Conservation (phyloP, 148 eudicot genomes). For the Chenopodium berlandieri region DNA sequence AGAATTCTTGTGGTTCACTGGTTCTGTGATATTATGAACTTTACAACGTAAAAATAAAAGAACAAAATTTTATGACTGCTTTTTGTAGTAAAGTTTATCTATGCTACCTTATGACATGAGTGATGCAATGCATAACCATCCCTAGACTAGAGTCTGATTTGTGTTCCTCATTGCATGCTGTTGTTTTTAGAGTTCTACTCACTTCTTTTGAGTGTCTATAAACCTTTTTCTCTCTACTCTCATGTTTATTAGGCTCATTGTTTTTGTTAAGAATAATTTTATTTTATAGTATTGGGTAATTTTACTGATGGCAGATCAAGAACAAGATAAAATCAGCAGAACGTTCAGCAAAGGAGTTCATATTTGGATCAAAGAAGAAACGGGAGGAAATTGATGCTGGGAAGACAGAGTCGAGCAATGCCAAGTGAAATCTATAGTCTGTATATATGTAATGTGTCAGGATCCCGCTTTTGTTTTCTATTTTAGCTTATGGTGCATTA, state of each 20-base stretch:
- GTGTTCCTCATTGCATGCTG: neutral
- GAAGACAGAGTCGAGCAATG: slow-evolving; percentile 29
- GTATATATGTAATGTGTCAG: neutral
- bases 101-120: neutral
- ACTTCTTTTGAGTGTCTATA: neutral
- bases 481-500: neutral
- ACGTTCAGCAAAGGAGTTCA: slow-evolving; percentile 55
- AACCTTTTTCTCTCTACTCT: neutral
- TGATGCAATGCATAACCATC: neutral
- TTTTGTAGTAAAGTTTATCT: neutral
- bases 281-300: neutral
- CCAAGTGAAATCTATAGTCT: slow-evolving; percentile 41
- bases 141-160: neutral
- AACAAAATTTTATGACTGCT: neutral
- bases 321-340: slow-evolving; percentile 56
- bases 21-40: neutral
- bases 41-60: neutral
- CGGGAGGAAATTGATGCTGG: slow-evolving; percentile 25
- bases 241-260: neutral
- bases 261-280: neutral
- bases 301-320: slow-evolving; percentile 53
- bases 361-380: slow-evolving; percentile 52
- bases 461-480: neutral
- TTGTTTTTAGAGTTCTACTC: neutral
- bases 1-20: neutral